These are phyloP conservation scores for Lactifluus piperatus DNA, from an alignment of 768 basidiomycete genomes.

Conservation along the genomic window DNA sequence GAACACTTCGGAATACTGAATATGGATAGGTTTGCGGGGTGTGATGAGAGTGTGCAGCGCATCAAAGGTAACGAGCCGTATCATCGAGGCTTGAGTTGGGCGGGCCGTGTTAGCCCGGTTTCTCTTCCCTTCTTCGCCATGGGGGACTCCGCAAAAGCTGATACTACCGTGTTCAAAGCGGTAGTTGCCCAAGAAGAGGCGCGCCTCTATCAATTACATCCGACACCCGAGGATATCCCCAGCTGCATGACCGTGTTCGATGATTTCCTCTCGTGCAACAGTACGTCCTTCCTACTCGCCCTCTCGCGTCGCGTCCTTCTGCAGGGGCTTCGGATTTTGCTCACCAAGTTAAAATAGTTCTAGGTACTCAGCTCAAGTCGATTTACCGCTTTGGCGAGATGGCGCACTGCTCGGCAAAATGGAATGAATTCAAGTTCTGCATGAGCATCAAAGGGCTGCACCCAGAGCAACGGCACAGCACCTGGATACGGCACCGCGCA, in stretches of 20 bases:
- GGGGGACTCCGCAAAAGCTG: background rate
- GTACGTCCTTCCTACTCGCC: slow-evolving; percentile 28
- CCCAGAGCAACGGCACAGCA: slow-evolving; percentile 66
- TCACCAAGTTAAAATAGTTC: background rate
- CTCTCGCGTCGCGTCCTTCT: background rate
- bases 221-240: slow-evolving; percentile 72
- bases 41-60: slow-evolving; percentile 66
- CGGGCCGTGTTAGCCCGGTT: background rate
- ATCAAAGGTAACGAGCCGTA: slow-evolving; percentile 72
- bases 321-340: background rate
- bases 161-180: slow-evolving; percentile 37
- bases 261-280: slow-evolving; percentile 61
- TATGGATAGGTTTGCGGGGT: slow-evolving; percentile 57
- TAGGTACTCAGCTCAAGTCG: slow-evolving; percentile 66
- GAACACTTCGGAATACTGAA: slow-evolving; percentile 58
- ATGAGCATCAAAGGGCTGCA: slow-evolving; percentile 71
- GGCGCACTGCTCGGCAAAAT: slow-evolving; percentile 62
- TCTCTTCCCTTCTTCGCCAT: background rate
- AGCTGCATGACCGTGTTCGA: slow-evolving; percentile 72
- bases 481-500: slow-evolving; percentile 80
- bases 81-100: slow-evolving; percentile 22
- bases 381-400: slow-evolving; percentile 80
- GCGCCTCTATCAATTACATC: slow-evolving; percentile 56
- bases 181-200: slow-evolving; percentile 60
- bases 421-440: slow-evolving; percentile 94